A percentile compares a stretch with the other conserved stretches of the same genome.
Conservation (phyloP, 495 filamentous ascomycete genomes). For the Endocarpon pusillum region DNA sequence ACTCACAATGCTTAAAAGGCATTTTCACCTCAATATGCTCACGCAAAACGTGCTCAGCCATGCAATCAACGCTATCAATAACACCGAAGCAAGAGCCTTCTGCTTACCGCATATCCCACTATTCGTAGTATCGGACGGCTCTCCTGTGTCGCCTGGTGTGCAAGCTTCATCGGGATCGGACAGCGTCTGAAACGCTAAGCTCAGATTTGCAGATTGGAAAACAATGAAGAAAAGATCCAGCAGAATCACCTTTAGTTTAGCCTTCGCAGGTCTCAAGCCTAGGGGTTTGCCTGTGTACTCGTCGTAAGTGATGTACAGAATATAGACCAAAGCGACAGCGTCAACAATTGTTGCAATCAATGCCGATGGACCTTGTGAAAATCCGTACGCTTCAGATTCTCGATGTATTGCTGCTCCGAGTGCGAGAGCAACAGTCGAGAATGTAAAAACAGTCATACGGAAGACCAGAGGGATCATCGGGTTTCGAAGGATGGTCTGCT, state of each 20-base stretch:
- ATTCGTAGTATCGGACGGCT: constrained; percentile 21
- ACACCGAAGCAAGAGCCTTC: constrained; percentile 60
- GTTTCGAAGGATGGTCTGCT: constrained; percentile 48
- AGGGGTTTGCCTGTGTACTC: constrained; percentile 90
- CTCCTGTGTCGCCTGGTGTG: constrained; percentile 22
- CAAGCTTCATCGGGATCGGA: constrained; percentile 54
- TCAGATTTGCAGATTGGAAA: constrained; percentile 82
- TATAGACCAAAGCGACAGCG: constrained; percentile 72
- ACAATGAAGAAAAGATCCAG: constrained; percentile 92
- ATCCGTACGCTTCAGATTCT: constrained; percentile 27
- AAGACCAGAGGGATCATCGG: constrained; percentile 75
- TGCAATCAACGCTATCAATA: constrained; percentile 67
- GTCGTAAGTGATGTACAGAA: constrained; percentile 86
- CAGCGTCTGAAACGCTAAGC: constrained; percentile 72
- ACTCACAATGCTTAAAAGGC: background rate
- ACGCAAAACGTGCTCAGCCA: constrained; percentile 85
- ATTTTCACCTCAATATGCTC: constrained; percentile 59
- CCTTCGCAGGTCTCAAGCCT: constrained; percentile 61
- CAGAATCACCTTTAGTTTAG: constrained; percentile 75
- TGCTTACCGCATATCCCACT: constrained; percentile 48
- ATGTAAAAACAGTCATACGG: constrained; percentile 65
- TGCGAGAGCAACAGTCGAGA: constrained; percentile 67
- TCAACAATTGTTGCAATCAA: constrained; percentile 86
- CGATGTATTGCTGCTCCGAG: constrained; percentile 61
- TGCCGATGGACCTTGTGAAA: constrained; percentile 50